These are phyloP conservation scores for Dactylellina cionopaga DNA, from an alignment of 2,329 filamentous ascomycete species.

Conservation along the genomic window DNA sequence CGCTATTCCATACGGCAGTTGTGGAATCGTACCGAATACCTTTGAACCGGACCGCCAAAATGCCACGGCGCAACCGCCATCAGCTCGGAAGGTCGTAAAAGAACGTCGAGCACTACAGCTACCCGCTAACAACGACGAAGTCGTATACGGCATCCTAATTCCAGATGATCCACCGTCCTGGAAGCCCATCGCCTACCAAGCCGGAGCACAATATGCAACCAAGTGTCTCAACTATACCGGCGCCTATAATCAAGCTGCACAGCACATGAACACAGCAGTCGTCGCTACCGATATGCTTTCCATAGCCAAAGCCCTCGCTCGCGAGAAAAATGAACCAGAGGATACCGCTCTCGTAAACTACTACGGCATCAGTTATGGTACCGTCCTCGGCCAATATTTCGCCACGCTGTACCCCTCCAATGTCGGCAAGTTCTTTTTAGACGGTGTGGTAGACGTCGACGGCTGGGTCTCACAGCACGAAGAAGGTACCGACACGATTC, in stretches of 20 bases:
- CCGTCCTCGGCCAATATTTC: conserved; percentile 45
- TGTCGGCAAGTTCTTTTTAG: conserved; percentile 38
- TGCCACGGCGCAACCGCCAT: conserved; percentile 21
- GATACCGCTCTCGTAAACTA: conserved; percentile 30
- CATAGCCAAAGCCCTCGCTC: conserved; percentile 37
- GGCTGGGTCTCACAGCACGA: conserved; percentile 15
- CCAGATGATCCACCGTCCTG: conserved; percentile 20
- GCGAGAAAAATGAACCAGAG: conserved; percentile 25
- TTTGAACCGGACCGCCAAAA: conserved; percentile 37
- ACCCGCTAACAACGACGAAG: conserved; percentile 1
- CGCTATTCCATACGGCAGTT: conserved; percentile 35
- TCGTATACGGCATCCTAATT: conserved; percentile 10
- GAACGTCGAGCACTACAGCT: neutral
- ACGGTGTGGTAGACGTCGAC: conserved; percentile 33
- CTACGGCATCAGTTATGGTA: conserved; percentile 43
- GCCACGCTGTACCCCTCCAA: conserved; percentile 36
- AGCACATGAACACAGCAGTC: conserved; percentile 40
- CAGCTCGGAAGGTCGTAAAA: no score
- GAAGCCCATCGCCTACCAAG: neutral
- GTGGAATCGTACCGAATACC: neutral
- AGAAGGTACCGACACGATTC: neutral
- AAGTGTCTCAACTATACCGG: conserved; percentile 14
- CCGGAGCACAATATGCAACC: neutral
- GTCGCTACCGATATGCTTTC: conserved; percentile 46
- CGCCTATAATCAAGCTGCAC: conserved; percentile 34